A percentile compares a stretch with the other conserved stretches of the same genome.
phyloP scores from a whole-genome alignment of 1,284 basidiomycete genomes.

The Austroboletus novae-zelandiae region DNA sequence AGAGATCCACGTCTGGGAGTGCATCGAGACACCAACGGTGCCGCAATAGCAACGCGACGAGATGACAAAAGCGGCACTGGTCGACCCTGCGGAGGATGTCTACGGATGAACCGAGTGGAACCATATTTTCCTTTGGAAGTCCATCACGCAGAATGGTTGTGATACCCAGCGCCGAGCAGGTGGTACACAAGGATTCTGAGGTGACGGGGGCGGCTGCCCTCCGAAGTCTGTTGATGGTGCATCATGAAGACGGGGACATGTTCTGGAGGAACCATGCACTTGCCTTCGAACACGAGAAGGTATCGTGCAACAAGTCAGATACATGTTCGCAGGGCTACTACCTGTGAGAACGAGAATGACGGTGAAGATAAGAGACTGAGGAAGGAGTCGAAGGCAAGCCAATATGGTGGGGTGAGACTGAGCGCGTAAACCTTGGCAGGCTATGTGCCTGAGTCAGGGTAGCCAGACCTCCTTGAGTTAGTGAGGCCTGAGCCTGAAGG shows the following conservation, averaged over 20 bases:
- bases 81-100: neutral
- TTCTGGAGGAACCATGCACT: neutral
- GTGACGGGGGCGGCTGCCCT: neutral
- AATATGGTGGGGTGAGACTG: too few species aligned
- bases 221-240: neutral
- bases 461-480: too few species aligned
- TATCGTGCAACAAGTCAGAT: too few species aligned
- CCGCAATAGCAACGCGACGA: neutral
- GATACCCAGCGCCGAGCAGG: neutral
- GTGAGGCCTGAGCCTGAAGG: too few species aligned
- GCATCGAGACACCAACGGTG: neutral
- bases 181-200: neutral
- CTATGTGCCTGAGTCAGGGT: too few species aligned
- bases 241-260: neutral
- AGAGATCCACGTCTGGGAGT: neutral
- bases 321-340: too few species aligned
- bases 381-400: too few species aligned
- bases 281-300: neutral
- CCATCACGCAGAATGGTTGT: neutral
- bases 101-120: neutral
- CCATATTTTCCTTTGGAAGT: neutral
- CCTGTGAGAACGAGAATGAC: too few species aligned
- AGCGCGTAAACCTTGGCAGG: too few species aligned
- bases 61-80: neutral
- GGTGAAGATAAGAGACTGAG: too few species aligned